Conservation (phyloP, 768 basidiomycete genomes). For the Mycena galopus region DNA sequence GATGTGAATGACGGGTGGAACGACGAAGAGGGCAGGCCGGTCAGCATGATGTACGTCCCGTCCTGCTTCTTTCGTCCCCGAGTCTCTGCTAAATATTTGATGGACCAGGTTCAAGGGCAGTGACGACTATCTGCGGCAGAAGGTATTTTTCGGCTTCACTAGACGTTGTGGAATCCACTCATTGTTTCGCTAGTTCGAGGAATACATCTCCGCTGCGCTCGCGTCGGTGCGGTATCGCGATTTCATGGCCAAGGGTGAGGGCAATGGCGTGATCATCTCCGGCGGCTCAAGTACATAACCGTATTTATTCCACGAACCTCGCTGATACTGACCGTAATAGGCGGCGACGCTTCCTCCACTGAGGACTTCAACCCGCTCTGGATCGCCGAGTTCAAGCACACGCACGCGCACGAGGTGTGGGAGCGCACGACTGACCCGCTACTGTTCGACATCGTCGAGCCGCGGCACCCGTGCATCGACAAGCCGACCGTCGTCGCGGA, state of each 20-base stretch:
- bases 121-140: slow-evolving; percentile 93
- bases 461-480: slow-evolving; percentile 93
- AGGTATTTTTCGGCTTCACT: slow-evolving; percentile 59
- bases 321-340: slow-evolving; percentile 41
- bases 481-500: slow-evolving; percentile 92
- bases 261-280: slow-evolving; percentile 73
- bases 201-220: slow-evolving; percentile 91
- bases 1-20: slow-evolving; percentile 90
- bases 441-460: slow-evolving; percentile 96
- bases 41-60: slow-evolving; percentile 72
- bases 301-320: background rate
- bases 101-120: slow-evolving; percentile 87
- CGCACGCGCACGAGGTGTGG: slow-evolving; percentile 93
- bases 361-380: slow-evolving; percentile 92
- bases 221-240: slow-evolving; percentile 92
- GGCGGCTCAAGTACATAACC: slow-evolving; percentile 65
- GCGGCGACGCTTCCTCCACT: slow-evolving; percentile 67
- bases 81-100: background rate
- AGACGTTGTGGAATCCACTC: background rate
- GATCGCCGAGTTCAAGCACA: slow-evolving; percentile 89
- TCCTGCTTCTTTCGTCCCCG: background rate
- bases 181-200: slow-evolving; percentile 76
- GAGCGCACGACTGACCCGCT: slow-evolving; percentile 90
- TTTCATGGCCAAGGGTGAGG: slow-evolving; percentile 80
- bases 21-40: slow-evolving; percentile 65